phyloP scores from a whole-genome alignment of 148 eudicot genomes.

The Diospyros kaki region DNA sequence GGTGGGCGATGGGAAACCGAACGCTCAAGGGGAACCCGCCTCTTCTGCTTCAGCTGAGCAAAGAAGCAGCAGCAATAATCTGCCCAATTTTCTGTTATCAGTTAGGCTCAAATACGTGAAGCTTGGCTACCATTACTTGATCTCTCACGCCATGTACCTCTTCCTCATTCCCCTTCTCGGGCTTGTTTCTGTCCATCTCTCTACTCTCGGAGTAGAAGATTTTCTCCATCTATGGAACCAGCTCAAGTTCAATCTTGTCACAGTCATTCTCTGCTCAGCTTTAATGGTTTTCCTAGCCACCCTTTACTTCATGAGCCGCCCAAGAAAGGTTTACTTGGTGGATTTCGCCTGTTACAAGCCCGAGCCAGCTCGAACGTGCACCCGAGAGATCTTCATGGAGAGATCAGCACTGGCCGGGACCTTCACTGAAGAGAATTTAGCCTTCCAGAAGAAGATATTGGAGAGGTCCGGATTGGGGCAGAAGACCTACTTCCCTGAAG shows the following conservation, averaged over 20 bases:
- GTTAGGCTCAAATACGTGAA: conserved; percentile 50
- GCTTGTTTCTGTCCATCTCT: conserved; percentile 21
- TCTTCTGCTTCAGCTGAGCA: conserved; percentile 2
- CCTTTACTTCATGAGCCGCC: conserved; percentile 44
- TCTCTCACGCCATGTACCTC: conserved; percentile 43
- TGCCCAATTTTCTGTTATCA: conserved; percentile 39
- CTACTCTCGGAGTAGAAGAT: conserved; percentile 25
- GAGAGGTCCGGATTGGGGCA: conserved; percentile 39
- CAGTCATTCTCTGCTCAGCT: conserved; percentile 38
- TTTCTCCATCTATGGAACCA: conserved; percentile 22
- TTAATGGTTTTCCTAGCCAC: conserved; percentile 37
- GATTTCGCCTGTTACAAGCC: conserved; percentile 48
- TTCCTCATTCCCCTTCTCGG: conserved; percentile 29
- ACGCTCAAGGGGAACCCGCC: background rate
- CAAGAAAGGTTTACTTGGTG: conserved; percentile 34
- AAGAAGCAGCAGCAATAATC: background rate
- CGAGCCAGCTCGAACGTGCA: conserved; percentile 21
- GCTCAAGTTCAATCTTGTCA: conserved; percentile 35
- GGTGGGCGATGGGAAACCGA: conserved; percentile 12
- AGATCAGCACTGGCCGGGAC: background rate
- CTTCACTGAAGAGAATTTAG: conserved; percentile 25
- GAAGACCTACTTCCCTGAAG: conserved; percentile 28
- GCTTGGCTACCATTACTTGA: conserved; percentile 47
- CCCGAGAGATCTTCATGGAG: conserved; percentile 31
- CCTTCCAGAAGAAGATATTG: conserved; percentile 30